Conservation (phyloP, 2,329 filamentous ascomycete genomes). For the Lachnellula cervina region DNA sequence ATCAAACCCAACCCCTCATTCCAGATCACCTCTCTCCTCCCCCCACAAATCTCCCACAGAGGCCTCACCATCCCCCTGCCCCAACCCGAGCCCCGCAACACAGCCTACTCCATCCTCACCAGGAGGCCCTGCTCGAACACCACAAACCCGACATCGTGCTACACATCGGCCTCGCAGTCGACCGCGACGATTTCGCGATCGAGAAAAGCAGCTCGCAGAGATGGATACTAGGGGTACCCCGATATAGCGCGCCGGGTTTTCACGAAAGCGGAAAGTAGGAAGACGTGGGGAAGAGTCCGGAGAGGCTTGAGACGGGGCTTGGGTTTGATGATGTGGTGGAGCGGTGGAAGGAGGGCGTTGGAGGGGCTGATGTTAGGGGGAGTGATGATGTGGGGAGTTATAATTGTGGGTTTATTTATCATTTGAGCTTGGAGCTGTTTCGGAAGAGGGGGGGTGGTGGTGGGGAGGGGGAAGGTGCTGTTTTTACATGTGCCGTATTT, state of each 20-base stretch:
- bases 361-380: constrained; percentile 7
- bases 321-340: constrained; percentile 10
- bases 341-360: constrained; percentile 6
- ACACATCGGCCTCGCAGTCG: constrained; percentile 73
- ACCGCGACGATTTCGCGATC: constrained; percentile 58
- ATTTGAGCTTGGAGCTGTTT: constrained; percentile 56
- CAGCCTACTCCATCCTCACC: constrained; percentile 59
- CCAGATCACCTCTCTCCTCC: constrained; percentile 65
- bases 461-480: constrained; percentile 44
- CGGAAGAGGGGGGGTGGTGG: constrained; percentile 36
- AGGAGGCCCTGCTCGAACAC: constrained; percentile 42
- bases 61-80: constrained; percentile 38
- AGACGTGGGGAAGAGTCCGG: constrained; percentile 29
- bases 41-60: constrained; percentile 52
- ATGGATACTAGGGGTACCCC: constrained; percentile 52
- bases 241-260: constrained; percentile 59
- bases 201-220: constrained; percentile 65
- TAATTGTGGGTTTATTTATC: constrained; percentile 73
- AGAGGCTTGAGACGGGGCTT: constrained; percentile 8
- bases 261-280: constrained; percentile 45
- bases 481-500: constrained; percentile 64
- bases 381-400: constrained; percentile 62
- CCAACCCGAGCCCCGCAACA: constrained; percentile 60
- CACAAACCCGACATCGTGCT: constrained; percentile 58
- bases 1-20: constrained; percentile 66